Evolutionary conservation across 1,284 basidiomycete species (phyloP).

Genomic region (Ceratobasidium sp.): DNA sequence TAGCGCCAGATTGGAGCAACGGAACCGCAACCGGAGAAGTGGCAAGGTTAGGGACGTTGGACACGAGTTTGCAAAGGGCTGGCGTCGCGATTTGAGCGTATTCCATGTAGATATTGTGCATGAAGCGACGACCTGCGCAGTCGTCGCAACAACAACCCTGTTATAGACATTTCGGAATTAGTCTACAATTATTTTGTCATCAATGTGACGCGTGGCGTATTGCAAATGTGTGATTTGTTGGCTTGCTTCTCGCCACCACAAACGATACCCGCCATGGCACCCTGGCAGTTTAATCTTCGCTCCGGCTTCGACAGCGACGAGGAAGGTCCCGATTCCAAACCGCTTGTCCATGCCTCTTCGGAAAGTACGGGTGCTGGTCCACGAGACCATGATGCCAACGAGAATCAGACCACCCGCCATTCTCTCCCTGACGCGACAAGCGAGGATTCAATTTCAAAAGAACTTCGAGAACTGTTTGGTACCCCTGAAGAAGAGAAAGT

Average conservation of each 20-base stretch:
- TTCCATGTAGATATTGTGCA: background rate
- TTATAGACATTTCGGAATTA: background rate
- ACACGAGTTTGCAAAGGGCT: background rate
- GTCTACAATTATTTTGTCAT: too few relatives aligned
- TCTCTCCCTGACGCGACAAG: background rate
- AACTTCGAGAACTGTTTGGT: conserved; percentile 30
- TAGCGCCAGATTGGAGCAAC: background rate
- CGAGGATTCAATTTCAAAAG: background rate
- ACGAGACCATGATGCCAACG: background rate
- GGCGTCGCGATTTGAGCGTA: conserved; percentile 15
- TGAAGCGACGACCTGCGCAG: background rate
- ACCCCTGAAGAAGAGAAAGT: background rate
- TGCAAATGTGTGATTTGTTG: background rate
- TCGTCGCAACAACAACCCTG: background rate
- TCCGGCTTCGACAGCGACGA: conserved; percentile 28
- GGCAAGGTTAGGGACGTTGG: background rate
- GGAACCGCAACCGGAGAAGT: background rate
- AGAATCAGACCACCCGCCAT: background rate
- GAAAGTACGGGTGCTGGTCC: background rate
- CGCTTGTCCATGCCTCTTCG: background rate
- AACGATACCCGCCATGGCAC: conserved; percentile 24
- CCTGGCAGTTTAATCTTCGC: conserved; percentile 38
- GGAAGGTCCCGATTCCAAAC: background rate
- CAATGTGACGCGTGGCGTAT: background rate
- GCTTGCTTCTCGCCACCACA: background rate